phyloP scores from a whole-genome alignment of 2,329 filamentous ascomycete genomes.

The Macrophomina pseudophaseolina region DNA sequence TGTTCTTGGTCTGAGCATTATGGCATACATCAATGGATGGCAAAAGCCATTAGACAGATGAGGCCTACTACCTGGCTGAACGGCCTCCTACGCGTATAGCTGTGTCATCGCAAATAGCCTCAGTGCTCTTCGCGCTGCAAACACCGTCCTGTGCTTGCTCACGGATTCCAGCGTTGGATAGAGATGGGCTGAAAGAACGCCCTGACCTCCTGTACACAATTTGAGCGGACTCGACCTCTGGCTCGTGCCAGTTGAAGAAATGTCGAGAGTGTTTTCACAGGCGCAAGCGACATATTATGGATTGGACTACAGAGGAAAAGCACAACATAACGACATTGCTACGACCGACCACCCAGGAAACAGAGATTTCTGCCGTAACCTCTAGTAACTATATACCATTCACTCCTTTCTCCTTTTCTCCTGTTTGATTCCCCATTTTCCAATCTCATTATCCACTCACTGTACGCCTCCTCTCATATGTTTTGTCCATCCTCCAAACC shows the following conservation, averaged over 20 bases:
- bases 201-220: slow-evolving; percentile 11
- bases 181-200: slow-evolving; percentile 5
- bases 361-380: slow-evolving; percentile 19
- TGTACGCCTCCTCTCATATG: slow-evolving; percentile 23
- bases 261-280: slow-evolving; percentile 2
- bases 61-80: slow-evolving; percentile 28
- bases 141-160: background rate
- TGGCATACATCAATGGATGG: slow-evolving; percentile 50
- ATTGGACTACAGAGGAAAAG: slow-evolving; percentile 16
- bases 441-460: slow-evolving; percentile 10
- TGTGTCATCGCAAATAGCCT: background rate
- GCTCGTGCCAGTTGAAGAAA: slow-evolving; percentile 2
- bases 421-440: slow-evolving; percentile 19
- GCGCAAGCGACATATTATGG: background rate
- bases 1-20: slow-evolving; percentile 47
- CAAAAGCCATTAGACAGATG: slow-evolving; percentile 50
- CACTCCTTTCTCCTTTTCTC: slow-evolving; percentile 11
- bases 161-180: slow-evolving; percentile 12
- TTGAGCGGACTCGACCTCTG: background rate
- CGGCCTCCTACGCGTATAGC: background rate
- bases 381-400: slow-evolving; percentile 26
- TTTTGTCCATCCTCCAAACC: slow-evolving; percentile 18
- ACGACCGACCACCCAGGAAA: slow-evolving; percentile 19
- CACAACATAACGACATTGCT: slow-evolving; percentile 26
- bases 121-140: slow-evolving; percentile 3